Conservation (phyloP, 306 rosid species). For the Castanopsis chinensis region DNA sequence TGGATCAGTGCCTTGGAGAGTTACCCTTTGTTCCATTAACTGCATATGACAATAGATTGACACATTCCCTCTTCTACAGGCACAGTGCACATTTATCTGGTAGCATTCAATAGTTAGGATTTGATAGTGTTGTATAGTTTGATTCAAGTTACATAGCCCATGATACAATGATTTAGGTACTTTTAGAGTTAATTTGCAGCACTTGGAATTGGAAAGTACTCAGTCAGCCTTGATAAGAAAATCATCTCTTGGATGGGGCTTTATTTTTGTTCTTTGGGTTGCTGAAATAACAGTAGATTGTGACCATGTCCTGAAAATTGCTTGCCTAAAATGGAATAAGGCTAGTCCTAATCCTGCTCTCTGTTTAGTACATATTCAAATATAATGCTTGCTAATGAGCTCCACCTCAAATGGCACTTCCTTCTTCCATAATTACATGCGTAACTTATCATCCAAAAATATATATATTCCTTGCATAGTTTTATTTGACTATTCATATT, state of each 20-base stretch:
- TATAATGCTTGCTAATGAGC: too few species aligned
- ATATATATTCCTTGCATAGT: neutral
- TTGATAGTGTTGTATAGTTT: neutral
- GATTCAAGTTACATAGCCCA: neutral
- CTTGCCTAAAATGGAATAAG: neutral
- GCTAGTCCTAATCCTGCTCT: neutral
- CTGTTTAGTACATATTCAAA: neutral
- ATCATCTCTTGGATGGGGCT: neutral
- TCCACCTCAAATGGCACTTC: too few species aligned
- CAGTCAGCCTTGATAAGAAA: too few species aligned
- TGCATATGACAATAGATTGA: too few species aligned
- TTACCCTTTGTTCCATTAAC: too few species aligned
- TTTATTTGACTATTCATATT: neutral
- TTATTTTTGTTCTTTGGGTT: neutral
- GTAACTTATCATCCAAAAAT: too few species aligned
- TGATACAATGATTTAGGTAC: neutral
- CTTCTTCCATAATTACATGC: too few species aligned
- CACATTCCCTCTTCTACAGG: too few species aligned
- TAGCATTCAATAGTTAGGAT: too few species aligned
- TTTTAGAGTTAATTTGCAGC: neutral
- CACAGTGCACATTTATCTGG: too few species aligned
- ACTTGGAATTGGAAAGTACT: neutral
- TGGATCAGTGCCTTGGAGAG: too few species aligned
- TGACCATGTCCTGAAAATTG: neutral
- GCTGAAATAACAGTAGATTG: neutral